A percentile compares a stretch with the other conserved stretches of the same genome.
phyloP scores from a whole-genome alignment of 345 rosid species.

The Salix suchowensis region DNA sequence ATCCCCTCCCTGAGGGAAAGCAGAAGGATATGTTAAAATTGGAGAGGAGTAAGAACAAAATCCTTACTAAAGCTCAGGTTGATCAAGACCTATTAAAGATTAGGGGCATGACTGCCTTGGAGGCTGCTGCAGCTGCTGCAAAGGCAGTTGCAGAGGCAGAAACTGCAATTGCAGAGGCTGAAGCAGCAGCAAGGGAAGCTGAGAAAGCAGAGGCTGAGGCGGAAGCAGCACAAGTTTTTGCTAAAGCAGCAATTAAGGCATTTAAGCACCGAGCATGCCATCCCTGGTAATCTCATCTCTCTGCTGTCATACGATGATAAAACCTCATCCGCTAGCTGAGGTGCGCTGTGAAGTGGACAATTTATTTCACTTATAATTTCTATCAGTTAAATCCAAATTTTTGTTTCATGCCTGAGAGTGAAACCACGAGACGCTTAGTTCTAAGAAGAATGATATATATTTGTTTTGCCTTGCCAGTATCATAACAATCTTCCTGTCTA shows the following conservation, averaged over 20 bases:
- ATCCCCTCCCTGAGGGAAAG: constrained; percentile 57
- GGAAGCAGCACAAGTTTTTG: constrained; percentile 81
- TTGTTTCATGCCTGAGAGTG: not conserved
- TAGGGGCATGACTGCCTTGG: constrained; percentile 75
- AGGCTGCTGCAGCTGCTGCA: constrained; percentile 94
- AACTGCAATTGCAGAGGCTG: constrained; percentile 89
- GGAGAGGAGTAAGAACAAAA: constrained; percentile 41
- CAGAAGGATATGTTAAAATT: constrained; percentile 41
- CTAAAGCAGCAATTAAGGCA: constrained; percentile 77
- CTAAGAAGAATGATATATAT: not conserved
- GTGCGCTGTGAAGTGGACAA: not conserved
- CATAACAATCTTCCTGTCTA: too few species aligned
- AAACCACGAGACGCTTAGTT: not conserved
- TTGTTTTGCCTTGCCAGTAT: not conserved
- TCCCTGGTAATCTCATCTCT: constrained; percentile 39
- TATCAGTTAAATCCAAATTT: not conserved
- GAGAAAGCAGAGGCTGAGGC: constrained; percentile 96
- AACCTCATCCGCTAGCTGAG: not conserved
- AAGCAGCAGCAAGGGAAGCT: constrained; percentile 91
- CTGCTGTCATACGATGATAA: not conserved
- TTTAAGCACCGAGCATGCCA: constrained; percentile 43
- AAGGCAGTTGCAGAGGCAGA: constrained; percentile 95
- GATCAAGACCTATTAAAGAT: constrained; percentile 57
- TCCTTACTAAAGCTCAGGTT: constrained; percentile 48
- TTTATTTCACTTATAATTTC: not conserved